Conservation (phyloP, 176 grass and related monocot species). For the Oryza brachyantha region DNA sequence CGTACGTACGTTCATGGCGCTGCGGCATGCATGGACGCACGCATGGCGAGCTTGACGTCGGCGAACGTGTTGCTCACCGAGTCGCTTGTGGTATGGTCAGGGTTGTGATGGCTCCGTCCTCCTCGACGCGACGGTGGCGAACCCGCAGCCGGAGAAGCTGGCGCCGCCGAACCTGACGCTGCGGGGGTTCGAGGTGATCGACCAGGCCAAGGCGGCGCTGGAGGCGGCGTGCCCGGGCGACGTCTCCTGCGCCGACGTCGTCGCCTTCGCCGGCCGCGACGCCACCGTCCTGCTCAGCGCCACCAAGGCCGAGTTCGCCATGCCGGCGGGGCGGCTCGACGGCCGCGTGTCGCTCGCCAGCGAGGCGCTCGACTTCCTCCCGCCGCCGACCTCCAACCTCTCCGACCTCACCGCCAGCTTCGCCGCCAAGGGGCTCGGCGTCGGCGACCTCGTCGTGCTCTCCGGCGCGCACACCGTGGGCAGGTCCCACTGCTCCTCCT, state of each 20-base stretch:
- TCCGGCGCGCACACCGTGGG: conserved; percentile 61
- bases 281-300: conserved; percentile 20
- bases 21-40: no score
- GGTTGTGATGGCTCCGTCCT: no score
- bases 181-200: no score
- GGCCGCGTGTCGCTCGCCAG: conserved; percentile 15
- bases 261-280: conserved; percentile 54
- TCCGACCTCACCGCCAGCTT: conserved; percentile 11
- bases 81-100: no score
- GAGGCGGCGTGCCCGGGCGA: no score
- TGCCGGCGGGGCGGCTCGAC: conserved; percentile 48
- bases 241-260: conserved; percentile 45
- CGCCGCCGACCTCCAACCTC: conserved; percentile 6
- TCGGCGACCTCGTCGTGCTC: conserved; percentile 46
- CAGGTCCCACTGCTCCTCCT: conserved; percentile 52
- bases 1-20: not conserved
- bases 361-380: conserved; percentile 1
- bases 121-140: no score
- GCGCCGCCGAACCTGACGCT: no score
- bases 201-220: no score
- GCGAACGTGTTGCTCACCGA: no score
- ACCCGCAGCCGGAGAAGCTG: no score
- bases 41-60: no score
- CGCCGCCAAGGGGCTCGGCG: conserved; percentile 22
- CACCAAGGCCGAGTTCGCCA: not conserved